Evolutionary conservation across 148 eudicot species (phyloP).

Genomic region (Rhododendron vialii): DNA sequence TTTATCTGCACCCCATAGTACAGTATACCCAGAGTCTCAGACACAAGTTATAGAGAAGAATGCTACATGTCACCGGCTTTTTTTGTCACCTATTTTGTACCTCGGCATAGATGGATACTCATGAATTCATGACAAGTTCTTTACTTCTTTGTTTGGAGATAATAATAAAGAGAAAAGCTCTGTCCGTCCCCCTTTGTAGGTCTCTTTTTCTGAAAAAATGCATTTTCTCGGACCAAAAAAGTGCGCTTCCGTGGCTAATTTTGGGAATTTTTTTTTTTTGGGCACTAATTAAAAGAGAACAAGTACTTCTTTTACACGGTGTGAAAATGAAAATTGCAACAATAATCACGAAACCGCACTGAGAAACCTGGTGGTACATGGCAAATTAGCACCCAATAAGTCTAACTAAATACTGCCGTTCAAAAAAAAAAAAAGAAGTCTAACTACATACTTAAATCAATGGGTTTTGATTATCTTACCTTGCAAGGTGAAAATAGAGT

Average conservation of each 20-base stretch:
- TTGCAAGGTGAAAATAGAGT: conserved; percentile 97
- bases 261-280: neutral
- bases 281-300: neutral
- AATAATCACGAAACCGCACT: neutral
- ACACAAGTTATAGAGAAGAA: neutral
- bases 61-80: neutral
- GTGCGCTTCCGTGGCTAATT: neutral
- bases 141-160: neutral
- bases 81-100: neutral
- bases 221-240: neutral
- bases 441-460: neutral
- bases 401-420: neutral
- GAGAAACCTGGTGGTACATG: neutral
- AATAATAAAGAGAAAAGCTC: neutral
- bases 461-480: conserved; percentile 33
- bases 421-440: too few species aligned
- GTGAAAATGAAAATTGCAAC: neutral
- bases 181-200: neutral
- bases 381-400: neutral
- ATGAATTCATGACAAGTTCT: neutral
- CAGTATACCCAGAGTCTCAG: conserved; percentile 6
- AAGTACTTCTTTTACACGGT: neutral
- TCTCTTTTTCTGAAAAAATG: neutral
- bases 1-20: conserved; percentile 55
- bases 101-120: neutral